Evolutionary conservation across 495 filamentous ascomycete species (phyloP), one percentile per base, ranked within the genome.

Genomic region (Penicillium lividum): DNA sequence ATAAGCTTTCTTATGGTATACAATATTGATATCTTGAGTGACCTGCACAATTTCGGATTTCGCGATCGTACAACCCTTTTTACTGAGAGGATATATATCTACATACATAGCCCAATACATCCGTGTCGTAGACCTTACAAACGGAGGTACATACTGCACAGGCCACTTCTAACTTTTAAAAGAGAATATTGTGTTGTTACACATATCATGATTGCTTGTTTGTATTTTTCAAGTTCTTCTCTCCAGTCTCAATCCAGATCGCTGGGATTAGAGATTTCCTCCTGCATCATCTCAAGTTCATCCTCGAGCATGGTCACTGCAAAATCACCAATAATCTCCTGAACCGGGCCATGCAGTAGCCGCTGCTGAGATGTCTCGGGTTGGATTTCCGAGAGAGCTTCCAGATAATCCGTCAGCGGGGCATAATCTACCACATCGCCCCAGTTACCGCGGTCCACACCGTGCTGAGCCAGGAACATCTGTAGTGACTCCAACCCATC

Each of bases 401-500:
- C 73, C 18, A 76, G 59, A 53, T 77, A 80, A 46, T 77, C 71
- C 1, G 60, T 68, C 49, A 80, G 47, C 1, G 74, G 72, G 27
- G 66, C 65, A 49, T 69, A 71, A 45, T 77, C 73, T 15, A 73
- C 49, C 1, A 73, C 68, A 3, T 74, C 71, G 15, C 69, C 69
- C 77, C 77, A 80, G 48, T 80, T 80, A 5, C 77, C 77, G 6
- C 74, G 70, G 48, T 80, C 77, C 29, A 80, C 69, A 4, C 77
- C 77, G 51, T 77, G 65, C 55, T 80, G 69, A 22, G 62, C 61
- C 33, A 80, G 64, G 56, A 76, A 80, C 16, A 61, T 67, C 27
- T 73, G 72, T 18, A 78, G 59, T 4, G 57, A 53, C 29, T 70
- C 67, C 44, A 80, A 51, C 2, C 74, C 75, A 42, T 74, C 67